Evolutionary conservation across 179 eudicot species (phyloP).

Genomic region (Carnegiea gigantea): DNA sequence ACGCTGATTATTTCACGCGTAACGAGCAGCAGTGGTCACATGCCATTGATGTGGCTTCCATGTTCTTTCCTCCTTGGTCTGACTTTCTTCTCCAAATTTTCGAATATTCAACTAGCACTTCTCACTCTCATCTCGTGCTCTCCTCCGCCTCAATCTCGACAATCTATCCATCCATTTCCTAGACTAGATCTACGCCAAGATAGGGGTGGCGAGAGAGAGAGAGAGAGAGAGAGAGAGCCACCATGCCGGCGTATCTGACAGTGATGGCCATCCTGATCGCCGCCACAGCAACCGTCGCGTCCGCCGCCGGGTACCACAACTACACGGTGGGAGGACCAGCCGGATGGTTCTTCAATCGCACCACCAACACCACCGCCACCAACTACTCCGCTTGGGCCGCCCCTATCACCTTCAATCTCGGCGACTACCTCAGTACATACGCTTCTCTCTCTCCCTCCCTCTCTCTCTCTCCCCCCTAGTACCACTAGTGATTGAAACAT

Average conservation of each 20-base stretch:
- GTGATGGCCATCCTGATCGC: slow-evolving; percentile 30
- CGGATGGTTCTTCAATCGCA: slow-evolving; percentile 68
- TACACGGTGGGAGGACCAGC: slow-evolving; percentile 67
- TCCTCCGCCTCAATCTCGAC: neutral
- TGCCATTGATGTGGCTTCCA: neutral
- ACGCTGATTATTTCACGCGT: neutral
- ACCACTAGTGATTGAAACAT: too few relatives aligned
- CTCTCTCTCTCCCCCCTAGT: too few relatives aligned
- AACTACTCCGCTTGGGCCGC: slow-evolving; percentile 63
- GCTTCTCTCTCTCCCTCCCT: too few relatives aligned
- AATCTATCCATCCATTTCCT: neutral
- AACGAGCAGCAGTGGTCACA: neutral
- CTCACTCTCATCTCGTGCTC: neutral
- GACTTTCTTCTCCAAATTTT: neutral
- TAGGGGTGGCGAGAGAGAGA: too few relatives aligned
- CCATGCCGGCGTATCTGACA: slow-evolving; percentile 24
- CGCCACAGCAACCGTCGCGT: slow-evolving; percentile 26
- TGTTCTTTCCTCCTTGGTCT: neutral
- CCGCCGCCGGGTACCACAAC: slow-evolving; percentile 45
- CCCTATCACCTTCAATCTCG: slow-evolving; percentile 48
- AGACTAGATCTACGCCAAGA: too few relatives aligned
- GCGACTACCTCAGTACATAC: slow-evolving; percentile 57
- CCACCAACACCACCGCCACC: slow-evolving; percentile 41
- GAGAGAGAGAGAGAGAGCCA: neutral
- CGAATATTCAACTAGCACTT: neutral